Evolutionary conservation across 495 filamentous ascomycete genomes (phyloP).

Genomic region (Penicillium arizonense): DNA sequence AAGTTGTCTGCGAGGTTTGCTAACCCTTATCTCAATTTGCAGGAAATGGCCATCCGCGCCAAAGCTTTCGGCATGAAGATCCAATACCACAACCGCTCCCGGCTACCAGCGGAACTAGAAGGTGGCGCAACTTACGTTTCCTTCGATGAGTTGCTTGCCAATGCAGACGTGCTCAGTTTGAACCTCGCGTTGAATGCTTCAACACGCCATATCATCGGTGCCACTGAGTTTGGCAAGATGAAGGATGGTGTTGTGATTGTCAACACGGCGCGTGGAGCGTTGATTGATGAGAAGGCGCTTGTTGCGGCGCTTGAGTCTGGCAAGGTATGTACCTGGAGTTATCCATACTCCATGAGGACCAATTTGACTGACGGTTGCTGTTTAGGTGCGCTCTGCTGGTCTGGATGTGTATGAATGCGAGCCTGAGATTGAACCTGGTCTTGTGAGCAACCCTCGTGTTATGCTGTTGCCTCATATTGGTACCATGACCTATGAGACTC

Average conservation of each 20-base stretch:
- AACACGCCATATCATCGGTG: slow-evolving; percentile 70
- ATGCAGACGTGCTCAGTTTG: slow-evolving; percentile 72
- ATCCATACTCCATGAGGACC: slow-evolving; percentile 12
- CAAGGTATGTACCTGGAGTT: slow-evolving; percentile 47
- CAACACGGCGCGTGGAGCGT: slow-evolving; percentile 78
- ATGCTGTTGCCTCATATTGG: slow-evolving; percentile 83
- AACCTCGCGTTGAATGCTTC: slow-evolving; percentile 67
- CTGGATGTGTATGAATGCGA: slow-evolving; percentile 83
- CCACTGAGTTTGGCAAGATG: slow-evolving; percentile 64
- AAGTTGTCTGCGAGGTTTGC: neutral
- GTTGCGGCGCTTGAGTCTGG: slow-evolving; percentile 67
- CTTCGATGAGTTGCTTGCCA: slow-evolving; percentile 65
- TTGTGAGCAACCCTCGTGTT: slow-evolving; percentile 66
- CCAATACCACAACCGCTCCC: slow-evolving; percentile 68
- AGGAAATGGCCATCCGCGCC: slow-evolving; percentile 70
- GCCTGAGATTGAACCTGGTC: slow-evolving; percentile 66
- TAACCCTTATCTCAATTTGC: neutral
- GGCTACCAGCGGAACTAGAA: slow-evolving; percentile 48
- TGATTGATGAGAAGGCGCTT: slow-evolving; percentile 76
- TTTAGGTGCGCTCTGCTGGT: slow-evolving; percentile 53
- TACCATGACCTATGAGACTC: slow-evolving; percentile 62
- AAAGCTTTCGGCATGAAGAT: slow-evolving; percentile 68
- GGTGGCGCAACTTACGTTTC: slow-evolving; percentile 65
- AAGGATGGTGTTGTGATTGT: slow-evolving; percentile 77
- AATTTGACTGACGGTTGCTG: neutral